Evolutionary conservation across 371 early-diverging fungal species (phyloP).

Genomic region (Fennellomyces sp.): DNA sequence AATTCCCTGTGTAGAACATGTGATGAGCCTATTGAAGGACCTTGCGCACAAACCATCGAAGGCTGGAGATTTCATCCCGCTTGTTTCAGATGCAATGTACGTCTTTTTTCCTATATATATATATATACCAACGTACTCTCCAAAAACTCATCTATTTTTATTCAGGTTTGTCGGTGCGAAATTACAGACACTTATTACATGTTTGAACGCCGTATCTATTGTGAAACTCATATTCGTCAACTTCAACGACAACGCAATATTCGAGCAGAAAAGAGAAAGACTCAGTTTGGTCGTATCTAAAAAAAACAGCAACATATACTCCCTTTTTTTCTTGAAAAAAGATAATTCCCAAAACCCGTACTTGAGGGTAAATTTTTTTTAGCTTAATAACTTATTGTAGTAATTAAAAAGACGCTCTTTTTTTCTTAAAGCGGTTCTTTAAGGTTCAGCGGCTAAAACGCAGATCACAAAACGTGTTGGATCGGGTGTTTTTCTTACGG

Average conservation of each 20-base stretch:
- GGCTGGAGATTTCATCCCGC: constrained; percentile 54
- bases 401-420: too few relatives aligned
- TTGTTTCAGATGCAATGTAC: constrained; percentile 48
- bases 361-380: too few relatives aligned
- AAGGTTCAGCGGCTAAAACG: too few relatives aligned
- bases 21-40: constrained; percentile 82
- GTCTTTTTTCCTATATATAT: background rate
- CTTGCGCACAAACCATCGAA: constrained; percentile 82
- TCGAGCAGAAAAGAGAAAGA: constrained; percentile 73
- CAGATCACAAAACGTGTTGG: too few relatives aligned
- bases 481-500: too few relatives aligned
- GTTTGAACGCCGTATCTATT: constrained; percentile 74
- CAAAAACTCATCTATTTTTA: background rate
- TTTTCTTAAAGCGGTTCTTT: too few relatives aligned
- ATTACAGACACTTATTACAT: constrained; percentile 83
- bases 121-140: background rate
- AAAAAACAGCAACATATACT: background rate
- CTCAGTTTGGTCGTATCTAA: constrained; percentile 55
- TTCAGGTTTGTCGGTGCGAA: constrained; percentile 61
- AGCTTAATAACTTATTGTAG: too few relatives aligned
- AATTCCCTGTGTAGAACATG: constrained; percentile 81
- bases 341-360: too few relatives aligned
- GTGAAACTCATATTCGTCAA: constrained; percentile 76
- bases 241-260: constrained; percentile 66
- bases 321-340: constrained; percentile 9